Evolutionary conservation across 805 yeast genomes (phyloP), one percentile per base, ranked within the genome.

Genomic region (Candida boidinii): DNA sequence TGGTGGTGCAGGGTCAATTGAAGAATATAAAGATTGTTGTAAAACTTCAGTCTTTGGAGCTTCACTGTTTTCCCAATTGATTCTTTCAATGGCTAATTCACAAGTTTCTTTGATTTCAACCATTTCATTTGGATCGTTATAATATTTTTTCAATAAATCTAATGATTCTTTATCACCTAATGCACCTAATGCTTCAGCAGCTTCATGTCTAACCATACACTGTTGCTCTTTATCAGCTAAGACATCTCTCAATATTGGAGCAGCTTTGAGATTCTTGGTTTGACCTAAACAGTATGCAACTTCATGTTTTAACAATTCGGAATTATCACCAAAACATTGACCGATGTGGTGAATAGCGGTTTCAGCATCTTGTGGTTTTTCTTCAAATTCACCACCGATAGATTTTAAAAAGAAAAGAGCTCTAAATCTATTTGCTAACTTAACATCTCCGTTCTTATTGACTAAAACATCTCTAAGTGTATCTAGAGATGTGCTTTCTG

Each of bases 1-100:
- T 7, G 99, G 97, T 34, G 99, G 99, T 17, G 99, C 98, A 29
- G 99, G 99, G 54, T 92, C 99, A 41, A 92, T 82, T 27, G 95
- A 83, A 20, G 81, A 70, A 62, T 83, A 90, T 24, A 82, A 71
- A 14, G 94, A 82, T 48, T 71, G 59, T 53, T 82, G 90, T 44
- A 90, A 63, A 16, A 61, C 61, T 56, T 92, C 97, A 5, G 66
- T 63, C 54, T 74, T 76, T 19, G 79, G 64, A 27, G 63, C 52
- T 35, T 74, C 80, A 26, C 87, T 74, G 53, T 77, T 72, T 57
- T 83, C 92, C 97, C 97, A 94, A 42, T 77, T 75, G 54, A 92
- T 90, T 62, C 97, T 77, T 50, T 79, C 96, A 45, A 92, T 80
- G 7, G 98, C 97, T 54, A 92, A 73, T 62, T 92, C 98, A 63